Evolutionary conservation across 768 basidiomycete genomes (phyloP).

Genomic region (Pisolithus albus): DNA sequence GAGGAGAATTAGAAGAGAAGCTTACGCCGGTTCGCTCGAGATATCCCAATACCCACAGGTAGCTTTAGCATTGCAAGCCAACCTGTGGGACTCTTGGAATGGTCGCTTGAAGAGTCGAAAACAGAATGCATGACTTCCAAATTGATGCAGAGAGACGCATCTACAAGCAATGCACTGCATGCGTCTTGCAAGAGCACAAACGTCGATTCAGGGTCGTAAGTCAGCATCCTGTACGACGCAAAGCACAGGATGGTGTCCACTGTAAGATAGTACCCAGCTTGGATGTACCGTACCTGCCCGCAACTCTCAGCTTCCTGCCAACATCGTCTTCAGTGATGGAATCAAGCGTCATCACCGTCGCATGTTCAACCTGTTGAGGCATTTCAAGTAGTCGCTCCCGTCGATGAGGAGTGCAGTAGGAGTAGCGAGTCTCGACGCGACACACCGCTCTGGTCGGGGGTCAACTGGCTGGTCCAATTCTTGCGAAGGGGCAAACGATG

Average conservation of each 20-base stretch:
- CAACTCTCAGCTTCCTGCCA: slow-evolving; percentile 51
- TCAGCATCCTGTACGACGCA: slow-evolving; percentile 40
- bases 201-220: slow-evolving; percentile 46
- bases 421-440: too few species aligned
- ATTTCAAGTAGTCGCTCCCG: slow-evolving; percentile 19
- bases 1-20: slow-evolving; percentile 8
- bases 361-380: slow-evolving; percentile 45
- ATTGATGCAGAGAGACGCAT: slow-evolving; percentile 48
- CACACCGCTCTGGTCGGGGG: too few species aligned
- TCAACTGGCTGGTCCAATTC: too few species aligned
- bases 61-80: slow-evolving; percentile 51
- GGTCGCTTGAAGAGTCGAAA: background rate
- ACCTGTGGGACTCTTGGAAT: slow-evolving; percentile 5
- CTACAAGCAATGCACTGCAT: slow-evolving; percentile 48
- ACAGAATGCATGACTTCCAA: slow-evolving; percentile 14
- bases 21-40: slow-evolving; percentile 45
- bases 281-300: slow-evolving; percentile 40
- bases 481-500: too few species aligned
- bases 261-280: slow-evolving; percentile 20
- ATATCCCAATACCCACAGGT: slow-evolving; percentile 51
- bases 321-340: slow-evolving; percentile 33
- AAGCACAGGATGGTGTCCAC: slow-evolving; percentile 1
- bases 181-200: slow-evolving; percentile 45
- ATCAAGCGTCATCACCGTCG: slow-evolving; percentile 37
- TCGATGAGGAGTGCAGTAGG: too few species aligned